Base-by-base conservation (phyloP, 495 filamentous ascomycete genomes). In the Lophium mytilinum region DNA sequence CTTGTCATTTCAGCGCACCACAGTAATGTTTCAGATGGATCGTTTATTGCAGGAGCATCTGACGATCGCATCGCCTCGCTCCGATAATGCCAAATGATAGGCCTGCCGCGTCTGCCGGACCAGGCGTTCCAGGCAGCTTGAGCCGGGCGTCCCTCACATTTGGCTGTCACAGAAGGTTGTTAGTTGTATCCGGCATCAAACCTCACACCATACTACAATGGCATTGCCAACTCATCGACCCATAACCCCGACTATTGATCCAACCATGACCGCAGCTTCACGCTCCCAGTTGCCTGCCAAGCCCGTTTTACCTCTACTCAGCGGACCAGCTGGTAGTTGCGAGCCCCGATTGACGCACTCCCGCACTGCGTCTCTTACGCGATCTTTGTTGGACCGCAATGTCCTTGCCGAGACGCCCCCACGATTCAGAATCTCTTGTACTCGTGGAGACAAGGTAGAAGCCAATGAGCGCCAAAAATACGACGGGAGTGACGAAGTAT, bases 181-280 rank as follows among this genome's bases (percentile, higher is more conserved):
- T 12, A 24, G 21, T 24, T 48, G 18, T 4, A 7, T 19, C 21
- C 45, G 45, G 14, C 21, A 14, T 48, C 6, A 24, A 14, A 18
- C 34, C 36, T 18, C 37, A 14, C 49, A 37, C 3, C 33, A 52
- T 33, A 52, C 37, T 11, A 52, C 15, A 37, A 19, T 18, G n/a
- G 36, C 49, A 52, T 35, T 36, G 6, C n/a, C 49, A 34, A 9
- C 36, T 72, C 69, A 81, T 57, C 78, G 62, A 10, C 77, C 73
- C 46, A 83, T 57, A 18, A 71, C 71, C 39, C 80, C 77, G 39
- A 81, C 68, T 0, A 95, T 81, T 43, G 85, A 83, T 53, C 87
- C 84, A 51, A 95, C 87, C 90, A 98, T 96, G 36, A 98, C 91
- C 6, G 92, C 91, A 30, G 92, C 86, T 72, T 96, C 93, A 53